Evolutionary conservation across 2,329 filamentous ascomycete species (phyloP).

Genomic region (Chalara sp.): DNA sequence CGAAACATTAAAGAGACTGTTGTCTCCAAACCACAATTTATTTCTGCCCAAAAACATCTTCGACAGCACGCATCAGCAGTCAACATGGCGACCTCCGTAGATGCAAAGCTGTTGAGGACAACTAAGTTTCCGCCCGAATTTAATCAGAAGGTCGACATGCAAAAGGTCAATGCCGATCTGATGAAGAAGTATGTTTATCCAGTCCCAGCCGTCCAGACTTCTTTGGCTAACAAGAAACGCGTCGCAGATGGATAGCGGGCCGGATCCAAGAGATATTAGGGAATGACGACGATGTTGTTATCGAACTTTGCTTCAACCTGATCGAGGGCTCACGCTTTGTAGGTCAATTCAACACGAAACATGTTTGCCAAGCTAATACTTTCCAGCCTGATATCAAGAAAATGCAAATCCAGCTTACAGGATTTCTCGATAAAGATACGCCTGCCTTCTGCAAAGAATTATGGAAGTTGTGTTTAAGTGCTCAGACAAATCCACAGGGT

Average conservation of each 20-base stretch:
- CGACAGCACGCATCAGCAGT: not conserved
- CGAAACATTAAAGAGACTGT: too few relatives aligned
- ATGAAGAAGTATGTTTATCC: slow-evolving; percentile 80
- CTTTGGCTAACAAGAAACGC: slow-evolving; percentile 6
- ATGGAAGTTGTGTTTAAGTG: slow-evolving; percentile 87
- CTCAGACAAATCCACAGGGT: slow-evolving; percentile 79
- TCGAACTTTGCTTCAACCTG: slow-evolving; percentile 69
- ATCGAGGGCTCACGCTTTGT: slow-evolving; percentile 73
- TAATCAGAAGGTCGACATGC: slow-evolving; percentile 92
- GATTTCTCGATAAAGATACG: slow-evolving; percentile 91
- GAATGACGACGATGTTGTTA: slow-evolving; percentile 93
- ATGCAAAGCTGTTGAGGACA: slow-evolving; percentile 80
- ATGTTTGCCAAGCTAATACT: slow-evolving; percentile 20
- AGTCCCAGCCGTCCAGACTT: slow-evolving; percentile 8
- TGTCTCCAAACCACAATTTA: too few relatives aligned
- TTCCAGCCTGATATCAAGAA: slow-evolving; percentile 87
- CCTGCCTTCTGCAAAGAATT: slow-evolving; percentile 85
- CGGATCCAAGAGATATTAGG: slow-evolving; percentile 82
- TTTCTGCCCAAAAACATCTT: too few relatives aligned
- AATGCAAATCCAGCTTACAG: slow-evolving; percentile 88
- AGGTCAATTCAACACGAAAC: slow-evolving; percentile 30
- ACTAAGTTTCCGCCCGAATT: slow-evolving; percentile 95
- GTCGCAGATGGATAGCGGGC: slow-evolving; percentile 79
- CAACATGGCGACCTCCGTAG: slow-evolving; percentile 74
- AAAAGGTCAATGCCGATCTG: slow-evolving; percentile 92